Evolutionary conservation across 805 yeast genomes (phyloP).

Genomic region (Clavispora carvajalis): DNA sequence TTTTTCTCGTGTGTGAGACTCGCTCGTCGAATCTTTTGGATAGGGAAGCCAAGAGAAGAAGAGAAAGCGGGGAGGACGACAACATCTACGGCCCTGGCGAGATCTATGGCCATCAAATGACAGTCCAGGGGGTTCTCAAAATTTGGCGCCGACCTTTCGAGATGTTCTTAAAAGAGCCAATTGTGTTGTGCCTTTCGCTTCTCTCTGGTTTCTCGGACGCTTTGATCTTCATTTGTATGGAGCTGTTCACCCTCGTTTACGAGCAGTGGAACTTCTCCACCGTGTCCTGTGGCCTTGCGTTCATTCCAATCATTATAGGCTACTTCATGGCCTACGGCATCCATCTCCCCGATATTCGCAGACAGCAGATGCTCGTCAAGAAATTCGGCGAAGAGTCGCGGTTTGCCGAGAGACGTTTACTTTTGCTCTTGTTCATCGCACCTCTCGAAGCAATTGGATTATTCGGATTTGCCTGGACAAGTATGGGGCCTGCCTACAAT

Average conservation of each 20-base stretch:
- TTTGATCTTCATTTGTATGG: conserved; percentile 35
- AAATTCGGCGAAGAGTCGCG: conserved; percentile 22
- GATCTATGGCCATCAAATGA: conserved; percentile 15
- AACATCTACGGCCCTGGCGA: conserved; percentile 34
- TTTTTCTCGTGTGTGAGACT: conserved; percentile 32
- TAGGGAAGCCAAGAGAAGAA: conserved; percentile 31
- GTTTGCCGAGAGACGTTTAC: conserved; percentile 24
- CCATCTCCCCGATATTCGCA: conserved; percentile 28
- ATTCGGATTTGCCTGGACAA: conserved; percentile 40
- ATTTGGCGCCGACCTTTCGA: conserved; percentile 37
- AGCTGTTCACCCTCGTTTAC: conserved; percentile 29
- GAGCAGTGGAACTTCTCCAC: conserved; percentile 31
- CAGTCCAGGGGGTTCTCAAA: conserved; percentile 19
- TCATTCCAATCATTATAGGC: conserved; percentile 30
- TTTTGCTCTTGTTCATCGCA: conserved; percentile 31
- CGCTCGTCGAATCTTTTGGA: conserved; percentile 29
- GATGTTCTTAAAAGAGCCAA: conserved; percentile 35
- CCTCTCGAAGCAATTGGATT: conserved; percentile 36
- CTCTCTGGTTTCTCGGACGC: conserved; percentile 39
- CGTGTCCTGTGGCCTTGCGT: conserved; percentile 26
- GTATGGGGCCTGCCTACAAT: conserved; percentile 30
- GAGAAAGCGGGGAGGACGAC: conserved; percentile 26
- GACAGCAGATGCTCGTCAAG: conserved; percentile 22
- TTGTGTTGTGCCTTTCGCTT: conserved; percentile 32
- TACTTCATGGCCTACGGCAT: conserved; percentile 31